A percentile compares a stretch with the other conserved stretches of the same genome.
Evolutionary conservation across 345 rosid genomes (phyloP).

Genomic region (Murraya paniculata): DNA sequence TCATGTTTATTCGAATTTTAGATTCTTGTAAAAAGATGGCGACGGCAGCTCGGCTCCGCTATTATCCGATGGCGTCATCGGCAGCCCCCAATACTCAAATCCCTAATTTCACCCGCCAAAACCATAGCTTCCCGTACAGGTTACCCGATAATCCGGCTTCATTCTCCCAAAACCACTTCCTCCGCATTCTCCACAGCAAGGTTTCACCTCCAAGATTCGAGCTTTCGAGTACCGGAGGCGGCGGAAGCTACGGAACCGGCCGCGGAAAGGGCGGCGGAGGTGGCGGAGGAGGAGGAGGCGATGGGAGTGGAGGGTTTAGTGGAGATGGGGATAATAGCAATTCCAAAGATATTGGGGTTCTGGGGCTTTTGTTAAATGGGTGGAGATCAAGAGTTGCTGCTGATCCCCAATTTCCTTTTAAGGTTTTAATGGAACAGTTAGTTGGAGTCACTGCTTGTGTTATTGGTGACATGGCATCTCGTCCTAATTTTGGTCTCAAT

Average conservation of each 20-base stretch:
- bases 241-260: slow-evolving; percentile 36
- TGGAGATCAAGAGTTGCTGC: slow-evolving; percentile 95
- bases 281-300: slow-evolving; percentile 25
- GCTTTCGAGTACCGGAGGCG: slow-evolving; percentile 37
- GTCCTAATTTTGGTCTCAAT: slow-evolving; percentile 90
- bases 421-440: slow-evolving; percentile 91
- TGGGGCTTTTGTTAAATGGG: slow-evolving; percentile 67
- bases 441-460: slow-evolving; percentile 90
- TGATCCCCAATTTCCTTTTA: slow-evolving; percentile 92
- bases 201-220: slow-evolving; percentile 20
- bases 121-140: slow-evolving; percentile 5
- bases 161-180: slow-evolving; percentile 26
- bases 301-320: slow-evolving; percentile 12
- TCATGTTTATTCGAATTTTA: not conserved
- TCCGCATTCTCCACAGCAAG: slow-evolving; percentile 24
- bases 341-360: slow-evolving; percentile 39
- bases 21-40: slow-evolving; percentile 29
- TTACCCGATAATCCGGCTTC: not conserved
- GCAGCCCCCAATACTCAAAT: slow-evolving; percentile 4
- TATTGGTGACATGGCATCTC: slow-evolving; percentile 95
- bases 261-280: slow-evolving; percentile 28
- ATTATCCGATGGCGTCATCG: slow-evolving; percentile 21
- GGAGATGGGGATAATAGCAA: not conserved
- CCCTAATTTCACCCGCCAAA: slow-evolving; percentile 21
- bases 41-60: slow-evolving; percentile 35